phyloP scores from a whole-genome alignment of 768 basidiomycete species.

The Lentinula sp. region DNA sequence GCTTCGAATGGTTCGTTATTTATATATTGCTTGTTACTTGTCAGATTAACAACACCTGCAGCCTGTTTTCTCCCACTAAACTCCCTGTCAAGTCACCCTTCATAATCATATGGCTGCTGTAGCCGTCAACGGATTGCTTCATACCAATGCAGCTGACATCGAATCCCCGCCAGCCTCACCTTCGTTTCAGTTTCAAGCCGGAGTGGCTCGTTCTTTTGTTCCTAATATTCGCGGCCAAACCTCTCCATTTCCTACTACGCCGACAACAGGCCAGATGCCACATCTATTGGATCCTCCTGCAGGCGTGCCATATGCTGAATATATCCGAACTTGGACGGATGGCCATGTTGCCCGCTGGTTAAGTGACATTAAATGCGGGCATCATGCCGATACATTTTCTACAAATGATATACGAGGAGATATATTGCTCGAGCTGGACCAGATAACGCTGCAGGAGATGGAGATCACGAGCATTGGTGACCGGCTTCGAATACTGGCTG shows the following conservation, averaged over 20 bases:
- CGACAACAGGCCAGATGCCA: slow-evolving; percentile 23
- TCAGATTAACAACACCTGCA: not conserved
- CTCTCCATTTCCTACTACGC: slow-evolving; percentile 34
- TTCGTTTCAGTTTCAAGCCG: slow-evolving; percentile 29
- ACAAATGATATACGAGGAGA: slow-evolving; percentile 90
- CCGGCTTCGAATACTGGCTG: slow-evolving; percentile 79
- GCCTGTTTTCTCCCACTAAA: not conserved
- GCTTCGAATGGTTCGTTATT: not conserved
- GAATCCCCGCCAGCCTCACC: slow-evolving; percentile 35
- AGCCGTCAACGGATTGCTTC: slow-evolving; percentile 22
- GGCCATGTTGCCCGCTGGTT: slow-evolving; percentile 74
- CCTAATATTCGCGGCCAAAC: slow-evolving; percentile 33
- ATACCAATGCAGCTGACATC: slow-evolving; percentile 24
- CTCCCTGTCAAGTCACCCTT: not conserved
- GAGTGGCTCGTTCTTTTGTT: slow-evolving; percentile 32
- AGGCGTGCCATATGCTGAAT: slow-evolving; percentile 55
- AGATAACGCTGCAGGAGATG: slow-evolving; percentile 84
- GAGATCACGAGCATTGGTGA: slow-evolving; percentile 88
- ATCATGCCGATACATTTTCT: slow-evolving; percentile 64
- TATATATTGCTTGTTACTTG: not conserved
- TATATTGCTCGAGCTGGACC: slow-evolving; percentile 88
- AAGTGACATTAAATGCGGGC: slow-evolving; percentile 63
- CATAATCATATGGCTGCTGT: slow-evolving; percentile 23
- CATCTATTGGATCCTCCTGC: slow-evolving; percentile 49
- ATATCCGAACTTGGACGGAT: slow-evolving; percentile 69